Conservation (phyloP, 1,139 yeast species). For the Suhomyces panamericanus region DNA sequence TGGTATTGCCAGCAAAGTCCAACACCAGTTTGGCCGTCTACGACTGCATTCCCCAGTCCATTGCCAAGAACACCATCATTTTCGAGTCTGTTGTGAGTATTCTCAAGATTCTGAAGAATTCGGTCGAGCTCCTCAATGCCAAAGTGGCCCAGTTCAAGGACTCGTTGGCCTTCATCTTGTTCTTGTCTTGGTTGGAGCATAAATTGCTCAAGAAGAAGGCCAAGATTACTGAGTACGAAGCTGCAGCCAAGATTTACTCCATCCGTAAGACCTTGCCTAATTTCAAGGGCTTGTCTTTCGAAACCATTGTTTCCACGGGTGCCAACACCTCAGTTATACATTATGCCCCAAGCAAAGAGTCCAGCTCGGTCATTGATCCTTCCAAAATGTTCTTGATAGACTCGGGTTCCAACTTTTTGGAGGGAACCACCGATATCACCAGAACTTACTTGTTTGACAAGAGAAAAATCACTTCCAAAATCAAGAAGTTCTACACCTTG, state of each 20-base stretch:
- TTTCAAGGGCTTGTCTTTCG: constrained; percentile 54
- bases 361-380: constrained; percentile 43
- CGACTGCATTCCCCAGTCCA: constrained; percentile 31
- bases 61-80: constrained; percentile 25
- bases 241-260: constrained; percentile 42
- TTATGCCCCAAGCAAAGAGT: constrained; percentile 51
- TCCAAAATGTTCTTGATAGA: constrained; percentile 46
- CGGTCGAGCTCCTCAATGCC: constrained; percentile 39
- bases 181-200: constrained; percentile 45
- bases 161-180: constrained; percentile 42
- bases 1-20: constrained; percentile 36
- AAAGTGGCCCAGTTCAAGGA: constrained; percentile 47
- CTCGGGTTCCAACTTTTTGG: constrained; percentile 57
- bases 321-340: constrained; percentile 57
- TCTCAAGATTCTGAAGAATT: constrained; percentile 39
- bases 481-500: constrained; percentile 47
- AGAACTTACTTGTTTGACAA: constrained; percentile 49
- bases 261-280: constrained; percentile 45
- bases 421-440: constrained; percentile 63
- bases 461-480: constrained; percentile 24
- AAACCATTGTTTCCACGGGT: constrained; percentile 55
- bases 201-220: constrained; percentile 29
- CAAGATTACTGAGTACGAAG: constrained; percentile 40
- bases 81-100: constrained; percentile 38
- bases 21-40: constrained; percentile 37